These are phyloP conservation scores for Dittrichia graveolens DNA, from an alignment of 129 eudicot species.

Conservation along the genomic window DNA sequence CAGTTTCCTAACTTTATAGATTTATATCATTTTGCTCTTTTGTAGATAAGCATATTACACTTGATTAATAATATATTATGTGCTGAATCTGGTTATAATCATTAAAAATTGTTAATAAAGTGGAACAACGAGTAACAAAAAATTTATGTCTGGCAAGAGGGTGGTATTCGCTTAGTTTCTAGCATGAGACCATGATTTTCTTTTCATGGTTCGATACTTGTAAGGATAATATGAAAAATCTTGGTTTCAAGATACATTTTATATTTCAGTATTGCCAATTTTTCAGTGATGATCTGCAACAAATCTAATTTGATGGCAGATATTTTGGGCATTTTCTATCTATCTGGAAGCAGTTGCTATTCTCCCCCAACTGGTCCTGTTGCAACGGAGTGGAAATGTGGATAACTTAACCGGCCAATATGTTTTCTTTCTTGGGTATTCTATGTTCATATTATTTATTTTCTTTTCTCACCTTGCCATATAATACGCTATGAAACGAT, in stretches of 20 bases:
- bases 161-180: neutral
- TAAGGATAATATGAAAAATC: neutral
- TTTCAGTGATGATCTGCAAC: neutral
- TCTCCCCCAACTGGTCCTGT: constrained; percentile 81
- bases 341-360: constrained; percentile 92
- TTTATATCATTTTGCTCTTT: neutral
- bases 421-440: constrained; percentile 84
- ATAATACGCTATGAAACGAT: neutral
- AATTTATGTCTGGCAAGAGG: neutral
- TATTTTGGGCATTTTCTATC: constrained; percentile 83
- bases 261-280: neutral
- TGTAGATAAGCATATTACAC: neutral
- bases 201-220: neutral
- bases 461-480: neutral
- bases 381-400: constrained; percentile 86
- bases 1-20: neutral
- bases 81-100: too few species aligned
- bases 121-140: too few species aligned
- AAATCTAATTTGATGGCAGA: constrained; percentile 34
- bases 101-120: too few species aligned
- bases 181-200: neutral
- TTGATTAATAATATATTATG: too few species aligned
- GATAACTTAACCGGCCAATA: constrained; percentile 90
- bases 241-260: neutral
- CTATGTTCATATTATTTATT: neutral